Evolutionary conservation across 805 yeast genomes (phyloP), one percentile per base, ranked within the genome.

Genomic region (Schwanniomyces vanrijiae): DNA sequence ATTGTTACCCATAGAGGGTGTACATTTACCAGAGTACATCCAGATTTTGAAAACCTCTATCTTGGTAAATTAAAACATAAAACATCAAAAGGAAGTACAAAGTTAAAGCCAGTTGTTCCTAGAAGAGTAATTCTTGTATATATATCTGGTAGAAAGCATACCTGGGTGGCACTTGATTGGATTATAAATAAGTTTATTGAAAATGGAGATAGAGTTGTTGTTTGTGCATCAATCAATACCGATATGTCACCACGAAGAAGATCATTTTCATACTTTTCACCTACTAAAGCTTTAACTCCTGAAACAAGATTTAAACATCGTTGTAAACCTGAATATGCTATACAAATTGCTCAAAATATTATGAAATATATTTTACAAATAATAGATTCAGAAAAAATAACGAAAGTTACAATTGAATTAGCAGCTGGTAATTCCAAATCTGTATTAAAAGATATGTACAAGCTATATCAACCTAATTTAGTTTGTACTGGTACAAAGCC

Each of bases 101-200:
- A 29, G 26, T 43, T 59, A 19, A 53, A 52, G 13, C 77, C 80
- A 0, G 71, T 75, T 0, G 61, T 81, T 39, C 82, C 82, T 0
- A 69, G 71, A 33, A 70, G 90, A 55, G 76, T 77, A 1, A 70
- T 86, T 4, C 58, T 87, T 60, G 82, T 84, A 24, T 86, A 86
- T 58, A 70, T 88, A 25, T 75, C 83, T 53, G 95, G 90, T 2
- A 69, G 92, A 49, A 75, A 70, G 46, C 92, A 87, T 66, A 84
- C 94, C 0, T 88, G 96, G 96, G 89, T 86, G 9, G 83, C 90
- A 1, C 63, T 88, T 22, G 96, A 88, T 61, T 88, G 88, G 84
- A 69, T 81, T 5, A 64, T 86, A 45, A 72, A 71, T 40, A 67
- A 73, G 37, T 65, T 84, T 10, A 63, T 84, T 3, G 81, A 78